phyloP scores from a whole-genome alignment of 345 rosid genomes.

The Cardamine resedifolia region DNA sequence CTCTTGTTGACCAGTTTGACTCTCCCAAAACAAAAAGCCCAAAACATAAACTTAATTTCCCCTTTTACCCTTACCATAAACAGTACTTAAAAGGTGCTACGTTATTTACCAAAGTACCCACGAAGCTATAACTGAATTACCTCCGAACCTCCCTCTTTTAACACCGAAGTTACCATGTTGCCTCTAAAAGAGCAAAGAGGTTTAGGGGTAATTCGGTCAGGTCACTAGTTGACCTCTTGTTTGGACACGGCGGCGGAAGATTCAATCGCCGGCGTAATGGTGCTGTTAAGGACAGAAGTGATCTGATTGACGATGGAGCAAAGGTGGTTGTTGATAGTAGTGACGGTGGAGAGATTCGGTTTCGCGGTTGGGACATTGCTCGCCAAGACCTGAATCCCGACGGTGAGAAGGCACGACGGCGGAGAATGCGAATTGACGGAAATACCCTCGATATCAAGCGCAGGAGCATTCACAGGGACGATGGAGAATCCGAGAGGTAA shows the following conservation, averaged over 20 bases:
- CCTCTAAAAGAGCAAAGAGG: slow-evolving; percentile 35
- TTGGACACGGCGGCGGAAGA: slow-evolving; percentile 39
- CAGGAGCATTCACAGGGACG: slow-evolving; percentile 43
- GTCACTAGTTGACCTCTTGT: slow-evolving; percentile 17
- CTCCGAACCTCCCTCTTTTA: slow-evolving; percentile 31
- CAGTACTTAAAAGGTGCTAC: slow-evolving; percentile 22
- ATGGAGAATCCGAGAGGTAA: slow-evolving; percentile 78
- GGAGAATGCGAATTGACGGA: slow-evolving; percentile 20
- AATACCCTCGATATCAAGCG: slow-evolving; percentile 29
- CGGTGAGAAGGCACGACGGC: slow-evolving; percentile 62
- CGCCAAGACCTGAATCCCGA: slow-evolving; percentile 81
- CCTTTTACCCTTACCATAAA: slow-evolving; percentile 19
- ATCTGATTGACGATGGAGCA: slow-evolving; percentile 73
- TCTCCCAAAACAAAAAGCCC: not conserved
- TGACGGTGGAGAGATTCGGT: slow-evolving; percentile 69
- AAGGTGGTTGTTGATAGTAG: slow-evolving; percentile 62
- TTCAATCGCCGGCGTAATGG: slow-evolving; percentile 21
- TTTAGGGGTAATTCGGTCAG: slow-evolving; percentile 46
- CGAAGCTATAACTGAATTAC: slow-evolving; percentile 32
- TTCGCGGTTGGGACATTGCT: slow-evolving; percentile 67
- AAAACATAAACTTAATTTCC: not conserved
- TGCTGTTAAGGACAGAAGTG: slow-evolving; percentile 47
- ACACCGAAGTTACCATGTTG: not conserved
- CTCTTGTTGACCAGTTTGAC: slow-evolving; percentile 22
- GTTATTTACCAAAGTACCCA: slow-evolving; percentile 35